phyloP scores from a whole-genome alignment of 176 grass and related monocot species.

The Carex cristatella region DNA sequence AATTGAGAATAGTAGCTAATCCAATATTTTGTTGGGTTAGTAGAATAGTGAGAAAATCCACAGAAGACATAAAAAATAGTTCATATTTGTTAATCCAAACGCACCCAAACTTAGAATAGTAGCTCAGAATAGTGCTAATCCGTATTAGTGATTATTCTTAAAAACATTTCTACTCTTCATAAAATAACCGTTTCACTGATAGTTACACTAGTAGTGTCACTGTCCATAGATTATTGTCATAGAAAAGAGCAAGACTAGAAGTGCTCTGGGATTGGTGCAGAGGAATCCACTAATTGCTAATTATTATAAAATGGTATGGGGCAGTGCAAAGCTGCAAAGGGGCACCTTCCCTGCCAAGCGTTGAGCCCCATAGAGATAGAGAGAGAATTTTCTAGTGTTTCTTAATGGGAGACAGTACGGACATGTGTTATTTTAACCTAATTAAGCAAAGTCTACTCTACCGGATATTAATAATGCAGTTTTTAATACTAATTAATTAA shows the following conservation, averaged over 20 bases:
- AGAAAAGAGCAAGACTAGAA: conserved; percentile 10
- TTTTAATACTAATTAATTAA: neutral
- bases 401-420: conserved; percentile 27
- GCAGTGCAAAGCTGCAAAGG: conserved; percentile 28
- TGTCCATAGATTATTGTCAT: neutral
- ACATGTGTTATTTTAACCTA: neutral
- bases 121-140: no score
- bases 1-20: no score
- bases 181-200: neutral
- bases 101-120: no score
- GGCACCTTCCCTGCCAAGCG: conserved; percentile 11
- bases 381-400: conserved; percentile 30
- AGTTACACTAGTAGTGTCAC: no score
- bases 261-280: conserved; percentile 17
- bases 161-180: neutral
- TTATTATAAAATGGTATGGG: conserved; percentile 8
- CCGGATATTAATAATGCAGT: neutral
- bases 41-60: no score
- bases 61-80: no score
- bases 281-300: conserved; percentile 10
- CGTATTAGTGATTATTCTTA: no score
- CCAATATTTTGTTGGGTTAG: no score
- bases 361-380: conserved; percentile 17
- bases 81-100: no score
- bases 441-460: neutral